Conservation (phyloP, 169 alveolate species). For the Babesia ovata region DNA sequence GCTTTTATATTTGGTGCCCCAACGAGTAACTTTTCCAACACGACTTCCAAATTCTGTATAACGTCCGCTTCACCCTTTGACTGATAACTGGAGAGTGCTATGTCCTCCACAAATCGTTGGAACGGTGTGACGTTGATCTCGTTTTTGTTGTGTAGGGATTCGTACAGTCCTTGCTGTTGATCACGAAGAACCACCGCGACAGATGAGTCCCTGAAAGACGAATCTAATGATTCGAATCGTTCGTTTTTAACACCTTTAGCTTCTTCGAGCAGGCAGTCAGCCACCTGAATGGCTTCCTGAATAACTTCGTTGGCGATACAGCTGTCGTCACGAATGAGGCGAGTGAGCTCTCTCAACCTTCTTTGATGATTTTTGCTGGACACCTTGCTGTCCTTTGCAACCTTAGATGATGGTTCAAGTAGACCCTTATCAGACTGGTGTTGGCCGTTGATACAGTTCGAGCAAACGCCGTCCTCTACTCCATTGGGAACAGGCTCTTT, state of each 20-base stretch:
- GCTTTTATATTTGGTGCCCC: neutral
- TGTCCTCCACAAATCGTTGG: conserved; percentile 8
- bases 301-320: neutral
- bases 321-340: neutral
- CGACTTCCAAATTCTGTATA: no score
- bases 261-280: neutral
- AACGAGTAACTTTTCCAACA: no score
- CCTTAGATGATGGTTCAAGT: neutral
- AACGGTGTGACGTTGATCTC: neutral
- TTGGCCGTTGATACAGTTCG: no score
- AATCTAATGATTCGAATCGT: neutral
- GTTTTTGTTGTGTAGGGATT: neutral
- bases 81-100: conserved; percentile 22
- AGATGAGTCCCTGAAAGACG: neutral
- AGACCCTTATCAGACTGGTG: no score
- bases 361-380: neutral
- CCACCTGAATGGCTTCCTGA: neutral
- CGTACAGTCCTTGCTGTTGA: neutral
- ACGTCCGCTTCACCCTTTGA: neutral
- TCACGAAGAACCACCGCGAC: neutral
- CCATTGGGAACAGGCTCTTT: no score
- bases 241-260: neutral
- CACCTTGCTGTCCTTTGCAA: neutral
- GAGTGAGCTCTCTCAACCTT: neutral
- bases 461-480: no score